Conservation (phyloP, 768 basidiomycete genomes). For the Mycena polygramma region DNA sequence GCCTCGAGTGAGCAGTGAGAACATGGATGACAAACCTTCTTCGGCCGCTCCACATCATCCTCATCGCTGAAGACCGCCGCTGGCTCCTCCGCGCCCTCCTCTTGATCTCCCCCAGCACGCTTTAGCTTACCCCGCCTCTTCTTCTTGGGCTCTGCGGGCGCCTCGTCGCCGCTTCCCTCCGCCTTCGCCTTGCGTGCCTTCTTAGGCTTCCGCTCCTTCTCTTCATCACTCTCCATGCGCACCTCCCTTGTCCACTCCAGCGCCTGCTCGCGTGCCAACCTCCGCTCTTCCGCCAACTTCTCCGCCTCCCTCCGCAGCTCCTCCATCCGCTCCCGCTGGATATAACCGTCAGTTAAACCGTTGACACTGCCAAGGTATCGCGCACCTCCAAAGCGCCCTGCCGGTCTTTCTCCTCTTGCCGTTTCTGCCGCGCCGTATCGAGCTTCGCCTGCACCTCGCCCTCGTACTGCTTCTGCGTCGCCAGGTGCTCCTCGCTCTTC, state of each 20-base stretch:
- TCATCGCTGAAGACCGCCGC: conserved; percentile 76
- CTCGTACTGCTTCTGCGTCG: conserved; percentile 79
- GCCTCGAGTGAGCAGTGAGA: background rate
- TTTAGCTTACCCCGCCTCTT: conserved; percentile 78
- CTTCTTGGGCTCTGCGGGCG: conserved; percentile 70
- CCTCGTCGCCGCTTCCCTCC: conserved; percentile 67
- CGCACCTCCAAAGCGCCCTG: conserved; percentile 76
- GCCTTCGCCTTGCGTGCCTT: conserved; percentile 68
- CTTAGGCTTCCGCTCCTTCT: conserved; percentile 75
- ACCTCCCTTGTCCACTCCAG: conserved; percentile 81
- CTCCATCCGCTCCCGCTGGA: conserved; percentile 72
- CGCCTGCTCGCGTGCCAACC: conserved; percentile 81
- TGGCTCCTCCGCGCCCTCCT: conserved; percentile 73
- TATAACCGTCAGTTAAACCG: conserved; percentile 19
- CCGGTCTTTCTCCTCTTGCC: conserved; percentile 84
- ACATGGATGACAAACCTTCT: conserved; percentile 66
- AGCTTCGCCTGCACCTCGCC: conserved; percentile 77
- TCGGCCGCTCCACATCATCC: conserved; percentile 75
- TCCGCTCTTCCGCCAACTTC: conserved; percentile 84
- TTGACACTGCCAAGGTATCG: conserved; percentile 26
- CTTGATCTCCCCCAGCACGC: conserved; percentile 59
- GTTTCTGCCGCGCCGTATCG: conserved; percentile 79
- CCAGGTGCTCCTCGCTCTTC: conserved; percentile 83
- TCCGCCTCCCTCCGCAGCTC: conserved; percentile 78
- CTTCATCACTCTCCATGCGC: conserved; percentile 82